A percentile compares a stretch with the other conserved stretches of the same genome.
phyloP scores from a whole-genome alignment of 352 stramenopile genomes.

The Phytophthora pisi region DNA sequence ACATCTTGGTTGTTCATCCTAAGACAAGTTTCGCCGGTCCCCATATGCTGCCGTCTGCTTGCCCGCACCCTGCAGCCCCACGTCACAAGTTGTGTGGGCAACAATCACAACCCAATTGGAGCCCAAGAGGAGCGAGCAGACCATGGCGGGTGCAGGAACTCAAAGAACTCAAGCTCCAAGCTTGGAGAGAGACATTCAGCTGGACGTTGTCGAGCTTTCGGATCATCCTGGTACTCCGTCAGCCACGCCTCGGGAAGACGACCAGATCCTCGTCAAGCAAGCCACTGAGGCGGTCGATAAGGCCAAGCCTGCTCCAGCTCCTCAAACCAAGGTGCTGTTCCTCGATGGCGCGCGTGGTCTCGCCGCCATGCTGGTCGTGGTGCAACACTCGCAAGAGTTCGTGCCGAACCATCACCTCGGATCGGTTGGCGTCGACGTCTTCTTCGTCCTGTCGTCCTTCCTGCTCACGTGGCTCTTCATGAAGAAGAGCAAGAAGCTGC shows the following conservation, averaged over 20 bases:
- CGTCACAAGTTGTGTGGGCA: neutral
- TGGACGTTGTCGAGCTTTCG: constrained; percentile 9
- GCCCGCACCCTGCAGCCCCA: constrained; percentile 1
- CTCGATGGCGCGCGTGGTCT: constrained; percentile 25
- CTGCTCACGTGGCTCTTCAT: constrained; percentile 30
- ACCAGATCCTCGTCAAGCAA: constrained; percentile 16
- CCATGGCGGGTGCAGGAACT: neutral
- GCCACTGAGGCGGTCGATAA: neutral
- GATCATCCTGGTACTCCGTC: constrained; percentile 3
- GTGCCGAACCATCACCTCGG: constrained; percentile 18
- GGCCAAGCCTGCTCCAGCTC: constrained; percentile 1
- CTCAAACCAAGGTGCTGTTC: constrained; percentile 25
- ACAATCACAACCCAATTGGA: constrained; percentile 1
- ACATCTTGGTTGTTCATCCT: neutral
- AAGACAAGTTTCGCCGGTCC: constrained; percentile 1
- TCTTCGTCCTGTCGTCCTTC: constrained; percentile 34
- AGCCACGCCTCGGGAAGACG: constrained; percentile 3
- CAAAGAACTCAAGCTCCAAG: neutral
- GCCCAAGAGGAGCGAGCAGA: neutral
- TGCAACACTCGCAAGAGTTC: constrained; percentile 26
- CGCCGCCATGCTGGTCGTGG: constrained; percentile 29
- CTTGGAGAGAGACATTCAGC: neutral
- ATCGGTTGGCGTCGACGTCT: constrained; percentile 26
- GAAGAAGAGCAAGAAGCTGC: constrained; percentile 26
- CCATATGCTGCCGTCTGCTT: neutral